Conservation (phyloP, 768 basidiomycete species). For the Porphyrellus cyaneotinctus region DNA sequence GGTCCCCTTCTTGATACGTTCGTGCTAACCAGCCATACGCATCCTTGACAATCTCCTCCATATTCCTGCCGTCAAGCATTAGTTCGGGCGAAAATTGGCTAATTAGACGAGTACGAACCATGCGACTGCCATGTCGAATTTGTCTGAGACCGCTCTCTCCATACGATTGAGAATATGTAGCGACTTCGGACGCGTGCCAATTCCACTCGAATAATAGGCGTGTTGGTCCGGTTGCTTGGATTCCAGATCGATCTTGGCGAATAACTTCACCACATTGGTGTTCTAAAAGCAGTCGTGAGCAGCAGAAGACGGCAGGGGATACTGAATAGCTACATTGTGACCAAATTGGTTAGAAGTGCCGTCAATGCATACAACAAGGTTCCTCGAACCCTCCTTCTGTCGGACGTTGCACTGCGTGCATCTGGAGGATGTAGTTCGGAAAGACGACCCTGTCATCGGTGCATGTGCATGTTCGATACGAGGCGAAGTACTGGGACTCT, state of each 20-base stretch:
- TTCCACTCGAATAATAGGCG: conserved; percentile 36
- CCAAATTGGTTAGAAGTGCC: conserved; percentile 25
- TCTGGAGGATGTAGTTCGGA: not conserved
- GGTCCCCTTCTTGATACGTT: conserved; percentile 30
- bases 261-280: conserved; percentile 38
- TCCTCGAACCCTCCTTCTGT: conserved; percentile 13
- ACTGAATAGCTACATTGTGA: conserved; percentile 8
- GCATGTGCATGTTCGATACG: not conserved
- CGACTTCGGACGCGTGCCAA: conserved; percentile 34
- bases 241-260: conserved; percentile 25
- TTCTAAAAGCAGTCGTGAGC: conserved; percentile 27
- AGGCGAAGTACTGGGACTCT: not conserved
- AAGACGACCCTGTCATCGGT: not conserved
- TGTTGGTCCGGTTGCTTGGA: conserved; percentile 20
- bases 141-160: conserved; percentile 18
- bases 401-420: conserved; percentile 14
- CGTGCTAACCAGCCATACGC: conserved; percentile 34
- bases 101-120: conserved; percentile 25
- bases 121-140: conserved; percentile 37
- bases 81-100: not conserved
- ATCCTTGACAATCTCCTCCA: conserved; percentile 32
- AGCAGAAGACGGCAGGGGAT: not conserved
- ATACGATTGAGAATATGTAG: conserved; percentile 21
- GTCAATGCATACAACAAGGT: conserved; percentile 25
- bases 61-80: conserved; percentile 25